These are phyloP conservation scores for Bryoglossum gracile DNA, from an alignment of 495 filamentous ascomycete genomes.

Conservation along the genomic window DNA sequence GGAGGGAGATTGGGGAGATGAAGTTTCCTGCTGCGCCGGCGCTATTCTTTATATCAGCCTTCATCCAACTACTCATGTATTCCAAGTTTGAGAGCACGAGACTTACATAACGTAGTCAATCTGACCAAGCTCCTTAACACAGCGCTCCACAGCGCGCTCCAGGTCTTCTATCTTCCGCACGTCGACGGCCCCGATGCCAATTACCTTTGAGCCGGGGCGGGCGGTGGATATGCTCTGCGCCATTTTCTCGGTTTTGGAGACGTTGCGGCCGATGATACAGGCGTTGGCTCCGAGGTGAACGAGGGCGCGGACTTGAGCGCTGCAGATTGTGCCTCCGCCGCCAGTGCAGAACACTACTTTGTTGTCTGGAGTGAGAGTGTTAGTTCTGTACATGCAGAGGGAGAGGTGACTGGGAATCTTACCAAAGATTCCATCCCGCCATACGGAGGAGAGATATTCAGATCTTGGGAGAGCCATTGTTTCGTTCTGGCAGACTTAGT, in stretches of 20 bases:
- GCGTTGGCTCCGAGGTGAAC: constrained; percentile 89
- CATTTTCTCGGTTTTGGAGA: constrained; percentile 75
- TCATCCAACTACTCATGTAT: not conserved
- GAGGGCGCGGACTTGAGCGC: constrained; percentile 82
- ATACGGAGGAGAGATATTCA: constrained; percentile 71
- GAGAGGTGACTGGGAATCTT: not conserved
- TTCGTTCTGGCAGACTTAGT: too few relatives aligned
- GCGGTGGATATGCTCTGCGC: constrained; percentile 76
- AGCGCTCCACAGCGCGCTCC: constrained; percentile 65
- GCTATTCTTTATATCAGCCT: constrained; percentile 37
- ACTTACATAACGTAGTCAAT: constrained; percentile 92
- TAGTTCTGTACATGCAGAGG: too few relatives aligned
- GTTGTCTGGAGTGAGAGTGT: constrained; percentile 31
- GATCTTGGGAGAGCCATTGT: constrained; percentile 60
- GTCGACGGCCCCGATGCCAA: constrained; percentile 80
- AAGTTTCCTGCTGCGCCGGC: constrained; percentile 97
- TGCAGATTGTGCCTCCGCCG: constrained; percentile 89
- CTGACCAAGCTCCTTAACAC: constrained; percentile 69
- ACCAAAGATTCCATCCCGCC: constrained; percentile 85
- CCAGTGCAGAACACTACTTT: constrained; percentile 96
- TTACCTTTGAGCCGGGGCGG: constrained; percentile 67
- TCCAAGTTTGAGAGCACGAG: not conserved
- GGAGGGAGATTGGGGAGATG: constrained; percentile 73
- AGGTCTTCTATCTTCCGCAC: constrained; percentile 52
- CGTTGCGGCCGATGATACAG: constrained; percentile 85